Evolutionary conservation across 2,329 filamentous ascomycete species (phyloP).

Genomic region (Venturia asperata): DNA sequence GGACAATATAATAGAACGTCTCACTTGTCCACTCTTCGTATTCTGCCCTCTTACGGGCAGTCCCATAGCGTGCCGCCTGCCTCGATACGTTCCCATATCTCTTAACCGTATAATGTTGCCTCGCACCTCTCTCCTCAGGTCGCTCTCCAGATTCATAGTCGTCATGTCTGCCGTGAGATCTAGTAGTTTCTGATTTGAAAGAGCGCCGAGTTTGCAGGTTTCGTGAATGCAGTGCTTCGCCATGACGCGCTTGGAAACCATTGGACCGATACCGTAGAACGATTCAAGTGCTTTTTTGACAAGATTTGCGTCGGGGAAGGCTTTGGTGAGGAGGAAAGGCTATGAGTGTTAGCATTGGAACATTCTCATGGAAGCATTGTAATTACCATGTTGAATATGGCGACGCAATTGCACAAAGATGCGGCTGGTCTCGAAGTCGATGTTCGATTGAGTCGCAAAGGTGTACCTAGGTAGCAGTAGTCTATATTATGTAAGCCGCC

Average conservation of each 20-base stretch:
- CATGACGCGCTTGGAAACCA: conserved; percentile 66
- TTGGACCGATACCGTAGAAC: conserved; percentile 79
- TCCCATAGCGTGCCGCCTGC: conserved; percentile 84
- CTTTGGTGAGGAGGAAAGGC: conserved; percentile 81
- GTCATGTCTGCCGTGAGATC: conserved; percentile 79
- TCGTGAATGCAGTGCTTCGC: conserved; percentile 86
- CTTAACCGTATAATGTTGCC: conserved; percentile 82
- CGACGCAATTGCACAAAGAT: background rate
- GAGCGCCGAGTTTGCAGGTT: conserved; percentile 65
- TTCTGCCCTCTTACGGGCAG: conserved; percentile 85
- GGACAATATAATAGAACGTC: background rate
- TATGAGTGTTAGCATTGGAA: conserved; percentile 21
- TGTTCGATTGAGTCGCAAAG: background rate
- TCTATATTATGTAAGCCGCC: background rate
- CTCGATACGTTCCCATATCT: conserved; percentile 86
- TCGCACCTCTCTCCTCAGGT: conserved; percentile 66
- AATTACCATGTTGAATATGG: conserved; percentile 12
- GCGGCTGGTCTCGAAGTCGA: background rate
- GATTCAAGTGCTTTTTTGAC: conserved; percentile 75
- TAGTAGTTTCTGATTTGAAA: conserved; percentile 69
- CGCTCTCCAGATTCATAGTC: conserved; percentile 89
- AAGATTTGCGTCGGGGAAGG: conserved; percentile 75
- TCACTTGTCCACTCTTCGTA: conserved; percentile 48
- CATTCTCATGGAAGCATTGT: background rate
- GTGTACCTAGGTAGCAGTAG: background rate